Evolutionary conservation across 306 rosid genomes (phyloP), one percentile per base, ranked within the genome.

Genomic region (Prinsepia uniflora): DNA sequence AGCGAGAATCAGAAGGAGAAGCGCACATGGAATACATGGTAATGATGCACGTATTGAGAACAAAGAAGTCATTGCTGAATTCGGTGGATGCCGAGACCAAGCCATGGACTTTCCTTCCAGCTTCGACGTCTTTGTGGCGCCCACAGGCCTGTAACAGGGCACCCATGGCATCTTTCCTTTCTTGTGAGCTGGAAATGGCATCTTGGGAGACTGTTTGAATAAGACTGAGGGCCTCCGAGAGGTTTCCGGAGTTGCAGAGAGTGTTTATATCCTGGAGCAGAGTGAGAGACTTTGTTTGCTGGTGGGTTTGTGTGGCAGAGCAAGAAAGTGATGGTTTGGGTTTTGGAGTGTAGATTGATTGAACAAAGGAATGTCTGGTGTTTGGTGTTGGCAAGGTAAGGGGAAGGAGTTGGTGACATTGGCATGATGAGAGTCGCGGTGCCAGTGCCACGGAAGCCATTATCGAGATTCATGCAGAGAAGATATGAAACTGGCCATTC

Each of bases 21-120:
- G 83, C 89, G 65, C 96, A 90, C 70, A 72, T 15, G 68, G 96
- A 81, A 73, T 85, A 92, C 98, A 90, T 86, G 17, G 96, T 78
- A 39, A 92, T 57, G 70, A 90, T 73, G 61, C 96, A 88, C 46
- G 96, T 90, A 50, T 65, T 86, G 68, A 92, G 83, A 67, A 86
- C 92, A 46, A 79, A 72, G 85, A 79, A 72, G 85, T 88, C 87
- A 72, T 75, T 75, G 60, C 72, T 46, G 71, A 90, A 73, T 6
- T 43, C 71, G 24, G 79, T 36, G 9, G 88, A 88, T 2, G 64
- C 59, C 4, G 75, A 74, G 59, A 92, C 83, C 62, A 88, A 63
- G 1, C 57, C 74, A 68, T 92, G 92, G 3, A 86, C 75, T 64
- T 70, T 79, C 41, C 88, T 79, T n/a, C 91, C 97, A 42, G 81